phyloP scores from a whole-genome alignment of 306 rosid species.

The Sophora flavescens region DNA sequence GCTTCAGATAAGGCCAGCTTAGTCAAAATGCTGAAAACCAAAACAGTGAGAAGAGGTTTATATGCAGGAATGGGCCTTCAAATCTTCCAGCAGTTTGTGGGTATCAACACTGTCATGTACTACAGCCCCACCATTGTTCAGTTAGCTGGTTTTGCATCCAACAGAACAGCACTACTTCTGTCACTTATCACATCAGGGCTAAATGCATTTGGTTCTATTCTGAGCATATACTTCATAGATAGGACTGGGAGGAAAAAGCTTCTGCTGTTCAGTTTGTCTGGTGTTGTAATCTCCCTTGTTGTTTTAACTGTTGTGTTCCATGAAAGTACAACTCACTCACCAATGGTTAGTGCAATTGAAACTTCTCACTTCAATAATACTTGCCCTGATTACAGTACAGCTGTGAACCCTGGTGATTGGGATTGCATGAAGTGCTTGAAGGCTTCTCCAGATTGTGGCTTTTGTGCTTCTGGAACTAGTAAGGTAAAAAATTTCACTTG shows the following conservation, averaged over 20 bases:
- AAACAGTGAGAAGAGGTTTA: conserved; percentile 62
- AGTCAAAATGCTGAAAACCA: conserved; percentile 49
- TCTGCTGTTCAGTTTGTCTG: conserved; percentile 50
- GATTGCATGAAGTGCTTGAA: conserved; percentile 66
- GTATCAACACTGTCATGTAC: conserved; percentile 72
- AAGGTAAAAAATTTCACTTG: conserved; percentile 46
- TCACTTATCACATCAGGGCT: conserved; percentile 66
- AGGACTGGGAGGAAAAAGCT: conserved; percentile 69
- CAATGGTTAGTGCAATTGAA: conserved; percentile 36
- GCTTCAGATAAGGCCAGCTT: conserved; percentile 44
- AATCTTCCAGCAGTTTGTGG: conserved; percentile 71
- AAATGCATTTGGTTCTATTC: conserved; percentile 62
- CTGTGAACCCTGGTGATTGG: conserved; percentile 43
- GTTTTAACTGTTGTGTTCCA: conserved; percentile 57
- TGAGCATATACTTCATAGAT: conserved; percentile 66
- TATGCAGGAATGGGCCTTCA: conserved; percentile 74
- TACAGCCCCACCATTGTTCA: conserved; percentile 72
- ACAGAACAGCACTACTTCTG: conserved; percentile 60
- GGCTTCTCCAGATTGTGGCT: conserved; percentile 63
- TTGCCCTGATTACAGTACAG: conserved; percentile 53
- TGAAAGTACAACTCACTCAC: conserved; percentile 54
- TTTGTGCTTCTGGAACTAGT: conserved; percentile 53
- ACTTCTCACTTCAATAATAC: conserved; percentile 55
- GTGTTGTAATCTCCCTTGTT: conserved; percentile 54
- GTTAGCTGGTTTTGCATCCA: conserved; percentile 66